Evolutionary conservation across 2,329 filamentous ascomycete genomes (phyloP).

Genomic region (Arthroderma uncinatum): DNA sequence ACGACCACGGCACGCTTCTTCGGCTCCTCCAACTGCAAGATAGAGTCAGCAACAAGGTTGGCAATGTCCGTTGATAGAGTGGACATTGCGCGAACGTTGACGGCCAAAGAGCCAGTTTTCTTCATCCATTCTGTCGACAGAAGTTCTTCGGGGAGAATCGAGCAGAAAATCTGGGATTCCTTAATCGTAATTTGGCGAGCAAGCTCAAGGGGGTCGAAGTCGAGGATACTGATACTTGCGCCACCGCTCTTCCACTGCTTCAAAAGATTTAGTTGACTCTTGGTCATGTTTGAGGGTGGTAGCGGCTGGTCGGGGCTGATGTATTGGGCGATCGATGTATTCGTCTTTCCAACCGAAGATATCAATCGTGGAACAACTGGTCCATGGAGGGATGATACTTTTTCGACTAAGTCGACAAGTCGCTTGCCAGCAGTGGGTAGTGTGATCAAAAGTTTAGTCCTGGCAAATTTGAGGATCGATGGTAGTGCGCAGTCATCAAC

Average conservation of each 20-base stretch:
- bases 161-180: constrained; percentile 82
- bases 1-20: constrained; percentile 85
- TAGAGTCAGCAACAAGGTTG: constrained; percentile 85
- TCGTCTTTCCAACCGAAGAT: constrained; percentile 81
- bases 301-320: constrained; percentile 60
- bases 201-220: constrained; percentile 84
- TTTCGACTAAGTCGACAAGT: constrained; percentile 67
- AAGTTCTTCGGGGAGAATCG: constrained; percentile 83
- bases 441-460: constrained; percentile 54
- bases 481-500: constrained; percentile 65
- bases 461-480: constrained; percentile 69
- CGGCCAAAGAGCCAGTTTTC: constrained; percentile 63
- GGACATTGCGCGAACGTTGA: constrained; percentile 91
- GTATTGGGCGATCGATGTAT: constrained; percentile 60
- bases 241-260: constrained; percentile 63
- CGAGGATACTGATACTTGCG: constrained; percentile 61
- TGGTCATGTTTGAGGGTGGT: constrained; percentile 59
- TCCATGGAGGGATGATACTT: constrained; percentile 61
- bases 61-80: constrained; percentile 83
- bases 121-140: constrained; percentile 91
- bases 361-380: constrained; percentile 71
- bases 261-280: constrained; percentile 63
- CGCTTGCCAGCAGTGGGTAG: constrained; percentile 69
- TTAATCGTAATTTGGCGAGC: constrained; percentile 87
- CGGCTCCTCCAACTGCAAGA: constrained; percentile 74